These are phyloP conservation scores for Macrocybe gigantea DNA, from an alignment of 768 basidiomycete species.

Conservation along the genomic window DNA sequence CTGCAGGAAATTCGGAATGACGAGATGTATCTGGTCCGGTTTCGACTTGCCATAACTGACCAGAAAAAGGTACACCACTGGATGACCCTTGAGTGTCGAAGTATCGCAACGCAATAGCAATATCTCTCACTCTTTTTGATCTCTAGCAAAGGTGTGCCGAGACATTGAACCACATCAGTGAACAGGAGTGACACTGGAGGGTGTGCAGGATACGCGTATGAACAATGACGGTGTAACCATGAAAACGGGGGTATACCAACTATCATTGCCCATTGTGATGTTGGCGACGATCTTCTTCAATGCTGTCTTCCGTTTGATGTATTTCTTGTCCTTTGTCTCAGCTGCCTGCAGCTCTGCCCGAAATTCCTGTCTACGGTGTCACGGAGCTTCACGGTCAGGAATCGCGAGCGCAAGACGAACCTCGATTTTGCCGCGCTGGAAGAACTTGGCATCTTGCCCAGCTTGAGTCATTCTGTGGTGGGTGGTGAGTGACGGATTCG, in stretches of 20 bases:
- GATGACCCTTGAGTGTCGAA: background rate
- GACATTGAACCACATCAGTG: conserved; percentile 91
- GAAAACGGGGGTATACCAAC: conserved; percentile 48
- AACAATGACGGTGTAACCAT: conserved; percentile 14
- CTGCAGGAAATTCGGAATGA: conserved; percentile 87
- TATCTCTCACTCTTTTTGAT: conserved; percentile 95
- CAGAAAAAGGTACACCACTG: conserved; percentile 97
- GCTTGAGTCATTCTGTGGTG: conserved; percentile 38
- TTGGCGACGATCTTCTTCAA: conserved; percentile 98
- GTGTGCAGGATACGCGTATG: conserved; percentile 3
- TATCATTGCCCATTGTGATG: conserved; percentile 99
- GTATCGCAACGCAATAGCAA: background rate
- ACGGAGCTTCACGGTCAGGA: background rate
- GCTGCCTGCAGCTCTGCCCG: conserved; percentile 87
- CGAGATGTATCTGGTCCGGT: conserved; percentile 89
- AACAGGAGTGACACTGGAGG: conserved; percentile 85
- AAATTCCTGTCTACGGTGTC: conserved; percentile 56
- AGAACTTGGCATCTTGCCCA: conserved; percentile 90
- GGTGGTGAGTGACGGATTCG: background rate
- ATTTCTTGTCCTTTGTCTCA: conserved; percentile 96
- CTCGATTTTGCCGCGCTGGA: conserved; percentile 88
- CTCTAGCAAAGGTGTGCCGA: conserved; percentile 92
- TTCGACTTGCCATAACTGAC: conserved; percentile 94
- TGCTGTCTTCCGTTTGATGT: conserved; percentile 84
- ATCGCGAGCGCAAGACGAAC: conserved; percentile 29